A percentile compares a stretch with the other conserved stretches of the same genome.
These are phyloP conservation scores for Cladosporium sp. DNA, from an alignment of 2,329 filamentous ascomycete genomes.

Conservation along the genomic window DNA sequence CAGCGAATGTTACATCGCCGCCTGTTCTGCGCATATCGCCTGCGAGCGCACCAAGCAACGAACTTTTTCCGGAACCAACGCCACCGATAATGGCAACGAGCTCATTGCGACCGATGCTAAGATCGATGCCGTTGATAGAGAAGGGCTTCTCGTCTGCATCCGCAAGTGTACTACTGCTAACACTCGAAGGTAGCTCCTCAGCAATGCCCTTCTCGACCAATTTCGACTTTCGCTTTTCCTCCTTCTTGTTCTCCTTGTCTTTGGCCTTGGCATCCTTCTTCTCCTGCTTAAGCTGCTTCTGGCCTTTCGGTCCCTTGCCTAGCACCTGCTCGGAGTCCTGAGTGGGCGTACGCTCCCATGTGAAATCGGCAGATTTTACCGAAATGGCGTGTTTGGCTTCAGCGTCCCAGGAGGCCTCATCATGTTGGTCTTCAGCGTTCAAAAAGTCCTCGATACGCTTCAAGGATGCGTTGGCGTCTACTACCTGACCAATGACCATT, in stretches of 20 bases:
- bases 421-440: constrained; percentile 77
- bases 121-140: constrained; percentile 66
- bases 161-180: constrained; percentile 55
- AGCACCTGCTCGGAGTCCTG: constrained; percentile 41
- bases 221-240: constrained; percentile 38
- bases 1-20: constrained; percentile 73
- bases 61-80: constrained; percentile 90
- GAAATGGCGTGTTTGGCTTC: constrained; percentile 61
- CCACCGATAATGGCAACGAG: constrained; percentile 81
- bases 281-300: constrained; percentile 43
- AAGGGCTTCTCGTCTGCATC: constrained; percentile 67
- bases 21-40: constrained; percentile 88
- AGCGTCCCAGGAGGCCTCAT: constrained; percentile 63
- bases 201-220: constrained; percentile 33
- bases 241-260: constrained; percentile 44
- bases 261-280: constrained; percentile 48
- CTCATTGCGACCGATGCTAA: constrained; percentile 71
- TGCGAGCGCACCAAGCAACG: constrained; percentile 81
- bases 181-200: constrained; percentile 5
- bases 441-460: constrained; percentile 86
- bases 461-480: constrained; percentile 84
- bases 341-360: constrained; percentile 75
- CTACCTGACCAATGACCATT: constrained; percentile 81
- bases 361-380: constrained; percentile 73
- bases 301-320: constrained; percentile 32